phyloP scores from a whole-genome alignment of 2,329 filamentous ascomycete genomes.

The Ophiocordyceps camponoti-floridani region DNA sequence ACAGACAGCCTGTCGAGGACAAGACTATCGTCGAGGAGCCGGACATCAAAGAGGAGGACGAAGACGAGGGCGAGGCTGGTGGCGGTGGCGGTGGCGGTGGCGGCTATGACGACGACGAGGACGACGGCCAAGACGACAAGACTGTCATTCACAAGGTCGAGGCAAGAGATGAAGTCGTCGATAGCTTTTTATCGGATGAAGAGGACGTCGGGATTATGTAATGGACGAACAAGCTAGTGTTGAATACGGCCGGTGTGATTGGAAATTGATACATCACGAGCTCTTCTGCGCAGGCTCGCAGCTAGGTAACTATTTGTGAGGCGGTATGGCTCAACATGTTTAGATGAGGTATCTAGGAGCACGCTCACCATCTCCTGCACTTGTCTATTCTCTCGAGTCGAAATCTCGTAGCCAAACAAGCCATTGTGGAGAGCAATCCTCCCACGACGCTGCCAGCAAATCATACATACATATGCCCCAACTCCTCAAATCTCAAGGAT shows the following conservation, averaged over 20 bases:
- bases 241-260: too few relatives aligned
- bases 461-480: not conserved
- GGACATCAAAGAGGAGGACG: conserved; percentile 30
- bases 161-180: conserved; percentile 18
- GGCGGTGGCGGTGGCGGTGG: conserved; percentile 3
- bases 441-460: too few relatives aligned
- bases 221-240: not conserved
- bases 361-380: too few relatives aligned
- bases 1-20: conserved; percentile 16
- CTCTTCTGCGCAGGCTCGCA: too few relatives aligned
- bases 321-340: too few relatives aligned
- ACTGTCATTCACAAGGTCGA: conserved; percentile 9
- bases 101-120: conserved; percentile 6
- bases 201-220: conserved; percentile 15
- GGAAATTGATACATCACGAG: too few relatives aligned
- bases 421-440: too few relatives aligned
- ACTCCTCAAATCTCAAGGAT: not conserved
- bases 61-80: conserved; percentile 10
- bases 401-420: too few relatives aligned
- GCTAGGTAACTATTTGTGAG: too few relatives aligned
- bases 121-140: not conserved
- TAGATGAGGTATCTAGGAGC: too few relatives aligned
- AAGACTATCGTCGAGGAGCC: conserved; percentile 22
- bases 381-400: too few relatives aligned
- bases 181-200: conserved; percentile 21